Conservation (phyloP, 352 stramenopile genomes). For the Phytophthora sansomeana region DNA sequence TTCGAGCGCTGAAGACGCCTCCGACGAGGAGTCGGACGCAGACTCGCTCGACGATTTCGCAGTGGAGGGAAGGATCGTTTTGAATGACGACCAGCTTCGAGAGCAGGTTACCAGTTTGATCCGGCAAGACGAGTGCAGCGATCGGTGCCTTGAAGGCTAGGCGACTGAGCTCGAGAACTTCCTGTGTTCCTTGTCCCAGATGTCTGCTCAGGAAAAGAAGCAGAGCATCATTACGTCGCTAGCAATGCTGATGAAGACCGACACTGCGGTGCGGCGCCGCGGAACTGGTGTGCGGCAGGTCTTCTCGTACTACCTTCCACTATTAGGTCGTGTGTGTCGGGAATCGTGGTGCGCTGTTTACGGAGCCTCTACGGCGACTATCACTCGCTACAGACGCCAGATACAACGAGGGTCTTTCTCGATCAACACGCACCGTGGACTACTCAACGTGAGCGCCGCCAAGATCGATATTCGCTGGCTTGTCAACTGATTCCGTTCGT, state of each 20-base stretch:
- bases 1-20: background rate
- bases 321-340: constrained; percentile 10
- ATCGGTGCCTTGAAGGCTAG: background rate
- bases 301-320: constrained; percentile 5
- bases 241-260: background rate
- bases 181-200: background rate
- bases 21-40: background rate
- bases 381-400: constrained; percentile 9
- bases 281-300: background rate
- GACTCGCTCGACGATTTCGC: background rate
- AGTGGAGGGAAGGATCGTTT: background rate
- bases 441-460: too few species aligned
- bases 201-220: background rate
- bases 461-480: too few species aligned
- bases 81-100: background rate
- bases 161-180: background rate
- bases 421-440: background rate
- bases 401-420: constrained; percentile 3
- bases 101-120: background rate
- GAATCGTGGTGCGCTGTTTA: background rate
- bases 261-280: background rate
- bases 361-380: constrained; percentile 4
- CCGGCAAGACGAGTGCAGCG: background rate
- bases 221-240: background rate
- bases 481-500: too few species aligned